Percentiles rank a stretch among this genome's conserved stretches.
Evolutionary conservation across 2,329 filamentous ascomycete species (phyloP).

Genomic region (Colletotrichum sidae): DNA sequence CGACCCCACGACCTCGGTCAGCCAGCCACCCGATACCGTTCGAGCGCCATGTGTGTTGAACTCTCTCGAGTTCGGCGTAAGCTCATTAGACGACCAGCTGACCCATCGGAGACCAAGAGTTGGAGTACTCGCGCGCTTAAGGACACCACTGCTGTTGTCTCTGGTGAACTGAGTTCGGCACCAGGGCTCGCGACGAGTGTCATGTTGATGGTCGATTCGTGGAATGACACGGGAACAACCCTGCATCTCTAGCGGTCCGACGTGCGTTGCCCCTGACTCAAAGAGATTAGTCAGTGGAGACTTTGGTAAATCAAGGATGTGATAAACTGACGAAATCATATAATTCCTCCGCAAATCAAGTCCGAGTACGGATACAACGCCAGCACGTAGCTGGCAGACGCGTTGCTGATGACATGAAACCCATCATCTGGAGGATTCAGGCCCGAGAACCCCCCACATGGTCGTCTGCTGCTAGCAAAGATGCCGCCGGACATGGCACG

Average conservation of each 20-base stretch:
- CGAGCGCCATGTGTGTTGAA: constrained; percentile 13
- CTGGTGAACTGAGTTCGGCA: constrained; percentile 8
- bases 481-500: no score
- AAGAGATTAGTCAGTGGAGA: constrained; percentile 31
- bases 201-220: constrained; percentile 24
- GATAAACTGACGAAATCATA: constrained; percentile 3
- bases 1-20: background rate
- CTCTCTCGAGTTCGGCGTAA: constrained; percentile 8
- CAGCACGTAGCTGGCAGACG: background rate
- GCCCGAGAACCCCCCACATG: constrained; percentile 1
- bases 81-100: constrained; percentile 10
- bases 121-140: background rate
- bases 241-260: constrained; percentile 7
- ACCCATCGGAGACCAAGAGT: background rate
- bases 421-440: constrained; percentile 13
- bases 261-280: constrained; percentile 6
- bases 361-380: no score
- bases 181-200: constrained; percentile 15
- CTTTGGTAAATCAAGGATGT: constrained; percentile 18
- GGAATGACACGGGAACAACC: constrained; percentile 13
- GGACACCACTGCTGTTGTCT: background rate
- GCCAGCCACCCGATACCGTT: constrained; percentile 12
- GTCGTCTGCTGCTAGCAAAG: background rate
- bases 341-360: constrained; percentile 30
- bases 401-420: constrained; percentile 17